These are phyloP conservation scores for Ophiostoma pallidulum DNA, from an alignment of 2,329 filamentous ascomycete species.

Conservation along the genomic window DNA sequence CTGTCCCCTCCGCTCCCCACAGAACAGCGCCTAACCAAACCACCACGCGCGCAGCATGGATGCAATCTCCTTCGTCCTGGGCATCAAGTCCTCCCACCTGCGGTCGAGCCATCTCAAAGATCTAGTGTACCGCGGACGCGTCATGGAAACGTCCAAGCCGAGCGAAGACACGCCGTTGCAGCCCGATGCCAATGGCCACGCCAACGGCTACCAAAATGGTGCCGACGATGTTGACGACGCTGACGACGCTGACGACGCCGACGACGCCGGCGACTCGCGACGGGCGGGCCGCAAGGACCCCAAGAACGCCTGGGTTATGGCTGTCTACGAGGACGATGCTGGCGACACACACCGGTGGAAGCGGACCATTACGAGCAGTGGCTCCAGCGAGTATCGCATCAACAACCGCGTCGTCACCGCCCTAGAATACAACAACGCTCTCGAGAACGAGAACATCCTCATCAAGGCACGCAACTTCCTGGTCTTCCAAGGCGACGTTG, in stretches of 20 bases:
- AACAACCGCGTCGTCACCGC: conserved; percentile 85
- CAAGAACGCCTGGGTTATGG: conserved; percentile 97
- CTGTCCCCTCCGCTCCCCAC: not conserved
- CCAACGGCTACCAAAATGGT: conserved; percentile 51
- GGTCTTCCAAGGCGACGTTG: conserved; percentile 96
- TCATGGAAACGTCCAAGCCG: conserved; percentile 84
- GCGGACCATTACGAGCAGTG: conserved; percentile 79
- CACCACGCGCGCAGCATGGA: conserved; percentile 62
- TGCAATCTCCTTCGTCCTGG: conserved; percentile 96
- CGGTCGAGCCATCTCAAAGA: conserved; percentile 90
- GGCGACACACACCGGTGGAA: conserved; percentile 95
- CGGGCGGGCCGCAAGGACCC: conserved; percentile 70
- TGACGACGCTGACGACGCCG: conserved; percentile 51
- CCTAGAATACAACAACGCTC: conserved; percentile 83
- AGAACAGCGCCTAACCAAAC: not conserved
- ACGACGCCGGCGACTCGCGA: conserved; percentile 45
- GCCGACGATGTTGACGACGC: conserved; percentile 39
- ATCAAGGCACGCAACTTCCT: conserved; percentile 98
- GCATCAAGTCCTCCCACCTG: conserved; percentile 96
- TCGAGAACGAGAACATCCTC: conserved; percentile 90
- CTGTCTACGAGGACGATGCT: conserved; percentile 94
- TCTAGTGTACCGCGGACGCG: conserved; percentile 88
- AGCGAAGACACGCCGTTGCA: conserved; percentile 58
- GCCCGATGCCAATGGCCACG: conserved; percentile 47
- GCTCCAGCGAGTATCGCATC: conserved; percentile 91